Conservation (phyloP, 139 green algal species). For the Limnomonas spitsbergensis region DNA sequence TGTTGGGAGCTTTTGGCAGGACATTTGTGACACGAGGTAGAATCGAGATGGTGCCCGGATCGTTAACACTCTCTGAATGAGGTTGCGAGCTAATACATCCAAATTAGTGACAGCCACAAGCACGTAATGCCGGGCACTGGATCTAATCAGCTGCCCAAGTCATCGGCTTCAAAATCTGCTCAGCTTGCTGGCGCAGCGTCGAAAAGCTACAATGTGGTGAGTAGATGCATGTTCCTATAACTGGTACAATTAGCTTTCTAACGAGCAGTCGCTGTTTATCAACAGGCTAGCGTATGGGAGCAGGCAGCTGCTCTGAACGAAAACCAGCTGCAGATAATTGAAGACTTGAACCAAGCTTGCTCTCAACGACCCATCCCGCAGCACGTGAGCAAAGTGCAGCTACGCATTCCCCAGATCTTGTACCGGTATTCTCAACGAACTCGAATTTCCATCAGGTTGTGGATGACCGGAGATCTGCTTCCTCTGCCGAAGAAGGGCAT, state of each 20-base stretch:
- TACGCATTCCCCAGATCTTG: not conserved
- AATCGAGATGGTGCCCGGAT: no score
- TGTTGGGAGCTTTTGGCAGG: no score
- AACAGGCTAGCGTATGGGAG: conserved; percentile 67
- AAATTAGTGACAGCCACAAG: no score
- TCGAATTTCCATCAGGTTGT: conserved; percentile 15
- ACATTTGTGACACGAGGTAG: no score
- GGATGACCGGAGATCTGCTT: conserved; percentile 24
- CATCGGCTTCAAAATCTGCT: not conserved
- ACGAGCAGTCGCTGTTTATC: no score
- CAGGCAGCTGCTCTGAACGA: conserved; percentile 56
- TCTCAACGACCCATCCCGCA: conserved; percentile 53
- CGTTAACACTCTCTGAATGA: no score
- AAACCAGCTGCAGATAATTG: conserved; percentile 53
- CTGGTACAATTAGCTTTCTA: not conserved
- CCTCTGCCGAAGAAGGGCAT: not conserved
- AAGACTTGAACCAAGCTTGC: conserved; percentile 51
- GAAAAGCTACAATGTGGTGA: conserved; percentile 56
- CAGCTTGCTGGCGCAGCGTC: not conserved
- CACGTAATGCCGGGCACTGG: not conserved
- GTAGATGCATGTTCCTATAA: not conserved
- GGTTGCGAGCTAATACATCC: no score
- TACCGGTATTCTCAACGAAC: not conserved
- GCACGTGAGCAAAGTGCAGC: conserved; percentile 46
- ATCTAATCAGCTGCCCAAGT: not conserved